Base-by-base conservation (phyloP, 163 green algal species). In the Scenedesmus sp. region DNA sequence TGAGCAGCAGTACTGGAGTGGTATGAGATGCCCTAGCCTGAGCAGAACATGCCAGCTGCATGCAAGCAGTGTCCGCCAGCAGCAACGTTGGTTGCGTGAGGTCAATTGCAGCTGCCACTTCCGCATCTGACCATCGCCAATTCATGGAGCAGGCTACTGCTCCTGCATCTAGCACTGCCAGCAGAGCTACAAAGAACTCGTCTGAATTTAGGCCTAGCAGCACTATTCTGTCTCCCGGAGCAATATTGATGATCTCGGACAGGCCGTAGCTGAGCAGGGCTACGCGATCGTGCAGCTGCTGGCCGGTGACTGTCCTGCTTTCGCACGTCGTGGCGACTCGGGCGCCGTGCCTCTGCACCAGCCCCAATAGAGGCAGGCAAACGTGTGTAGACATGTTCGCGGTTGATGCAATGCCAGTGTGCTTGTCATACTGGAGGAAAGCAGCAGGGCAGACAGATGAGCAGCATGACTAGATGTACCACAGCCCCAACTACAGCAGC, bases 101-200 rank as follows among this genome's bases (percentile, higher is more conserved):
- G 26, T 87, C 22, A 16, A 95, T 35, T 2, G 94, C 94, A 16
- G 86, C 35, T 13, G 91, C 88, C 5, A 92, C 83, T 82, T 97
- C 96, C 20, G 49, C 44, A 3, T 51, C 72, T 65, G 93, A 94
- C 96, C 96, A 98, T 42, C 96, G 94, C 92, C 86, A 94, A 90
- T 98, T 97, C 30, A 98, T 82, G 1, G 94, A 95, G 7, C 90
- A 94, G 18, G 92, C 92, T 7, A 97, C 76, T 26, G 82, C 93
- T n/a, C 96, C 96, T 26, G 81, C 88, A 42, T 94, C 94, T 0
- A 91, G 49, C 0, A 92, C 43, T 1, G 95, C 95, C 18, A 97
- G 90, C n/a, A 98, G 85, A 18, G 92, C 89, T 43, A 96, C 92
- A 0, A 97, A 84, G 40, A 92, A 94, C 4, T 40, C 22, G 76